Percentiles rank a stretch among this genome's conserved stretches.
Conservation (phyloP, 768 basidiomycete genomes). For the Boletus rubroflammeus region DNA sequence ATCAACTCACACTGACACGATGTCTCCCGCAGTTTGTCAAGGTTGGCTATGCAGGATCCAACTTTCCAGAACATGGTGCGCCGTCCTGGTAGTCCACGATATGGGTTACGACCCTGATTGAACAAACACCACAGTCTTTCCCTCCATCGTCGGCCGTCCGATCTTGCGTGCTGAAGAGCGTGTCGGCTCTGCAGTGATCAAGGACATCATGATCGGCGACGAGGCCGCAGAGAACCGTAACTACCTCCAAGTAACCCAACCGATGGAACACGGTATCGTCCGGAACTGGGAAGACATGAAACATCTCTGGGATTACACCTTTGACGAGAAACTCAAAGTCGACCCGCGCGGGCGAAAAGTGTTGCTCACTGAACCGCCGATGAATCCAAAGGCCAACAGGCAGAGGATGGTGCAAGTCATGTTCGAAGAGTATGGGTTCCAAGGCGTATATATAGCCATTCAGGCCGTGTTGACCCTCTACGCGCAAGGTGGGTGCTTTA, state of each 20-base stretch:
- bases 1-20: not conserved
- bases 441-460: constrained; percentile 94
- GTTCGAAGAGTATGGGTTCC: constrained; percentile 98
- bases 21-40: constrained; percentile 72
- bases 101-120: not conserved
- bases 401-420: constrained; percentile 96
- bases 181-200: constrained; percentile 79
- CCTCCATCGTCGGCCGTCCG: constrained; percentile 94
- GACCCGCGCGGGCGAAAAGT: constrained; percentile 87
- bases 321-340: constrained; percentile 89
- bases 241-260: constrained; percentile 94
- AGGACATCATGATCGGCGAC: constrained; percentile 98
- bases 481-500: constrained; percentile 77
- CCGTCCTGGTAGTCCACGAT: not conserved
- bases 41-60: constrained; percentile 87
- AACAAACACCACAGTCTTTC: constrained; percentile 62
- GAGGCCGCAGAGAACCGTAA: constrained; percentile 92
- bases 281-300: constrained; percentile 99
- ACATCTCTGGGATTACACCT: constrained; percentile 97
- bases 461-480: constrained; percentile 98
- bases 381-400: constrained; percentile 95
- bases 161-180: constrained; percentile 98
- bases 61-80: constrained; percentile 92
- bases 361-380: constrained; percentile 94
- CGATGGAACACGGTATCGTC: constrained; percentile 99